Conservation (phyloP, 495 filamentous ascomycete species). For the Sphaerosporella brunnea region DNA sequence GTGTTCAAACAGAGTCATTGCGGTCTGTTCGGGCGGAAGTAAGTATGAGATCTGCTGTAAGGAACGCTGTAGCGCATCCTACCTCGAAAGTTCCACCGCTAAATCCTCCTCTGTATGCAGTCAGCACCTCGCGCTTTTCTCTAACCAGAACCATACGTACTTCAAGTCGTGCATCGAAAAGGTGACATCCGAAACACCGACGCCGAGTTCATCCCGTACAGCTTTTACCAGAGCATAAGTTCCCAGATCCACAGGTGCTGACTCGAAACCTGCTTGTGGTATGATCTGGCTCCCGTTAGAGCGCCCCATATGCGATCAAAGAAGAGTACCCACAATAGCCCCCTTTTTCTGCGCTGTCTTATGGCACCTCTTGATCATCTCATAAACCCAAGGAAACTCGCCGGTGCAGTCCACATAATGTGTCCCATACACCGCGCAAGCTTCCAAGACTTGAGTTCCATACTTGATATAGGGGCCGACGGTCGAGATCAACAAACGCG, state of each 20-base stretch:
- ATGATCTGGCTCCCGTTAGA: conserved; percentile 43
- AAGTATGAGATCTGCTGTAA: neutral
- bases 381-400: conserved; percentile 61
- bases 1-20: conserved; percentile 18
- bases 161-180: conserved; percentile 19
- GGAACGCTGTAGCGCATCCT: neutral
- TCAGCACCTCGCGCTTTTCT: too few relatives aligned
- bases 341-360: conserved; percentile 52
- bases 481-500: conserved; percentile 60
- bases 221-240: conserved; percentile 49
- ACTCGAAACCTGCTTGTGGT: conserved; percentile 70
- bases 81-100: conserved; percentile 19
- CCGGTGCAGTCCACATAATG: conserved; percentile 87
- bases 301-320: neutral
- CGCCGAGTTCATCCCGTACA: conserved; percentile 40
- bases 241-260: conserved; percentile 64
- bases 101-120: conserved; percentile 10
- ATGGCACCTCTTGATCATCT: conserved; percentile 69
- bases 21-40: conserved; percentile 11
- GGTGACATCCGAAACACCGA: conserved; percentile 15
- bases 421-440: conserved; percentile 74
- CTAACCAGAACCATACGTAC: too few relatives aligned
- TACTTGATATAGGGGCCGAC: conserved; percentile 70
- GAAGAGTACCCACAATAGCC: conserved; percentile 42
- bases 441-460: conserved; percentile 64